A percentile compares a stretch with the other conserved stretches of the same genome.
Conservation (phyloP, 139 green algal genomes). For the Micromonas pusilla region DNA sequence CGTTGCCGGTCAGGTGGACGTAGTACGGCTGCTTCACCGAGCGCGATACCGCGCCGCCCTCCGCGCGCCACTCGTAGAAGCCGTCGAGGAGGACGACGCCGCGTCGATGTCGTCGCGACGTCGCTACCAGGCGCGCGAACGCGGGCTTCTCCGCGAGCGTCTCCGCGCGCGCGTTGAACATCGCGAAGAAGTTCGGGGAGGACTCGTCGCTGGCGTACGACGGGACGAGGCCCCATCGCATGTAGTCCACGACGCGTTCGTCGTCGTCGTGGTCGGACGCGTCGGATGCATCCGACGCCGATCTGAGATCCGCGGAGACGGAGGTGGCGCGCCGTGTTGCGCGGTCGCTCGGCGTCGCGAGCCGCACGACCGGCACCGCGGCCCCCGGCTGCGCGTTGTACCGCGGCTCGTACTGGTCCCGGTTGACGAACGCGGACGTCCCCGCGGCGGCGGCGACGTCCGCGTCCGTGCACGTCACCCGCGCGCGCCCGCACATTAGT, state of each 20-base stretch:
- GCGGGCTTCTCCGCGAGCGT: constrained; percentile 52
- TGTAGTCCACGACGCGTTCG: constrained; percentile 45
- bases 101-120: constrained; percentile 60
- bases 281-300: too few species aligned
- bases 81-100: constrained; percentile 64
- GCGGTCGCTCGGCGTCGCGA: background rate
- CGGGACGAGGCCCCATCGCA: constrained; percentile 75
- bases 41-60: background rate
- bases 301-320: too few species aligned
- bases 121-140: constrained; percentile 53
- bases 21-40: constrained; percentile 70
- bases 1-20: constrained; percentile 39
- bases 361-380: constrained; percentile 39
- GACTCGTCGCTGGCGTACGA: constrained; percentile 54
- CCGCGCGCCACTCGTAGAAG: constrained; percentile 79
- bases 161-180: constrained; percentile 63
- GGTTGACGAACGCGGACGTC: background rate
- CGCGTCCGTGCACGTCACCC: background rate
- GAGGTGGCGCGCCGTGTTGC: too few species aligned
- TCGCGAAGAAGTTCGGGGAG: constrained; percentile 52
- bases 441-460: background rate
- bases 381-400: constrained; percentile 52
- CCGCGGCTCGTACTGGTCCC: constrained; percentile 38
- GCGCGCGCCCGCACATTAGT: background rate
- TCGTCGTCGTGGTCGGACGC: too few species aligned